These are phyloP conservation scores for Blepharisma stoltei DNA, from an alignment of 73 alveolate genomes.

Conservation along the genomic window DNA sequence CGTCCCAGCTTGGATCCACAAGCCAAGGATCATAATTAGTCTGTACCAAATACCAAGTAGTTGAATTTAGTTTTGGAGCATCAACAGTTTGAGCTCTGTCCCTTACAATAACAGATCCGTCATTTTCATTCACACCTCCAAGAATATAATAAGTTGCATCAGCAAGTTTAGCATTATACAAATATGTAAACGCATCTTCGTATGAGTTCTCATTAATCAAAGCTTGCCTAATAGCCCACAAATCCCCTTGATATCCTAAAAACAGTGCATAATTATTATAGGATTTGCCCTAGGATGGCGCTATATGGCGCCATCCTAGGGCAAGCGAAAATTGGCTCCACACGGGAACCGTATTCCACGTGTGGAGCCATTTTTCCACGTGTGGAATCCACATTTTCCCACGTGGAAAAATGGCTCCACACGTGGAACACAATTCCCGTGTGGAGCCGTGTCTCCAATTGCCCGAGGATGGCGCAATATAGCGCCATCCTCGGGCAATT, in stretches of 20 bases:
- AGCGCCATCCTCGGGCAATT: too few relatives aligned
- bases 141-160: constrained; percentile 21
- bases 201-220: background rate
- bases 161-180: constrained; percentile 4
- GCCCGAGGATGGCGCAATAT: too few relatives aligned
- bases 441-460: too few relatives aligned
- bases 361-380: too few relatives aligned
- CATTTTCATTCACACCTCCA: constrained; percentile 7
- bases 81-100: constrained; percentile 20
- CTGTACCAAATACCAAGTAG: constrained; percentile 24
- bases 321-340: too few relatives aligned
- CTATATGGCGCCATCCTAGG: too few relatives aligned
- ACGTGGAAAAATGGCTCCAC: too few relatives aligned
- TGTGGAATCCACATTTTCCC: too few relatives aligned
- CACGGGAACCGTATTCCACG: too few relatives aligned
- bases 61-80: background rate
- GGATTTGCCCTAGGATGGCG: too few relatives aligned
- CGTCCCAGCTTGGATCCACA: constrained; percentile 1
- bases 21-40: constrained; percentile 25
- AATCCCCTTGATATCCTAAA: constrained; percentile 20
- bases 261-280: background rate
- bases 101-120: constrained; percentile 25
- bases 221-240: constrained; percentile 3
- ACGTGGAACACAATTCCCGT: too few relatives aligned
- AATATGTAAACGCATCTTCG: background rate